phyloP scores from a whole-genome alignment of 495 filamentous ascomycete genomes.

The Elasticomyces elasticus region DNA sequence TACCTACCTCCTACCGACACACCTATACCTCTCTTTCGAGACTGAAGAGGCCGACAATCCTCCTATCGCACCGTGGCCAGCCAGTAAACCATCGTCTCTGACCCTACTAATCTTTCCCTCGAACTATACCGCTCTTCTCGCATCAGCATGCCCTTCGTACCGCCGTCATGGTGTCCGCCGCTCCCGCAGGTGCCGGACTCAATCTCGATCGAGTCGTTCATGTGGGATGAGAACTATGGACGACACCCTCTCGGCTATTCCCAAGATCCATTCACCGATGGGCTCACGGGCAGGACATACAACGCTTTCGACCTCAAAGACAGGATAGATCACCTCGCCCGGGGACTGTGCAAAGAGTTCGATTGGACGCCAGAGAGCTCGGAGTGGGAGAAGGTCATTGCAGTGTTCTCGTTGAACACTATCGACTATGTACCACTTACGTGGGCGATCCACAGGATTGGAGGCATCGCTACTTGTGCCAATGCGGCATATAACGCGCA shows the following conservation, averaged over 20 bases:
- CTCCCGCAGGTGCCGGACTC: conserved; percentile 65
- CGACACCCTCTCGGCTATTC: conserved; percentile 54
- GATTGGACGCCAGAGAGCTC: conserved; percentile 68
- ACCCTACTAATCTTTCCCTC: neutral
- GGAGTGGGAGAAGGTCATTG: conserved; percentile 80
- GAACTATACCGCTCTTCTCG: neutral
- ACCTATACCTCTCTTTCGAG: too few relatives aligned
- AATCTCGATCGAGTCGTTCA: conserved; percentile 69
- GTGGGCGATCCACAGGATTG: conserved; percentile 67
- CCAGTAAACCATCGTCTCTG: neutral
- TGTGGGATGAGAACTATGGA: conserved; percentile 64
- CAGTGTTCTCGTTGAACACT: conserved; percentile 70
- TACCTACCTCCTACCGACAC: too few relatives aligned
- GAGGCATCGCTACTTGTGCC: conserved; percentile 66
- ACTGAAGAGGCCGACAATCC: too few relatives aligned
- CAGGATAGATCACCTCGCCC: conserved; percentile 59
- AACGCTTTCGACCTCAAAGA: conserved; percentile 54
- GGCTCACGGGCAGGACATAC: conserved; percentile 62
- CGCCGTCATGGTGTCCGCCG: conserved; percentile 57
- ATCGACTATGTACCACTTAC: conserved; percentile 71
- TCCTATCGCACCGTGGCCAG: too few relatives aligned
- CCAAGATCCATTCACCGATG: conserved; percentile 70
- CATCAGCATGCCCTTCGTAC: conserved; percentile 62
- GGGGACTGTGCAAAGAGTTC: conserved; percentile 60
- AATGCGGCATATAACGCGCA: conserved; percentile 71